phyloP scores from a whole-genome alignment of 371 early-diverging fungal species.

The Lichtheimia ornata region DNA sequence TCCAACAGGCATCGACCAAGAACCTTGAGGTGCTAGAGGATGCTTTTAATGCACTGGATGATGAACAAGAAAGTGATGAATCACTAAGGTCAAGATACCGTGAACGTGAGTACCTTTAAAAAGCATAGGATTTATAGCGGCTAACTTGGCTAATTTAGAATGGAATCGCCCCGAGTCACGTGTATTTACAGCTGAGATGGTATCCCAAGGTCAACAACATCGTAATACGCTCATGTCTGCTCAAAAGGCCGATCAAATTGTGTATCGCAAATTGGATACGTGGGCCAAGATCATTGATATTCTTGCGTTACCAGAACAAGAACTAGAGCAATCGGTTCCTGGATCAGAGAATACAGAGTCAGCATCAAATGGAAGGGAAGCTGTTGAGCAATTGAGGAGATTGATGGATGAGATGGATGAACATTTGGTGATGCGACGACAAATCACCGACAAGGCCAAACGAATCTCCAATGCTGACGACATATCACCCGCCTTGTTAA shows the following conservation, averaged over 20 bases:
- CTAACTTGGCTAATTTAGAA: constrained; percentile 10
- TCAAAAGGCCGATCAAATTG: constrained; percentile 65
- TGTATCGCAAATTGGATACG: constrained; percentile 64
- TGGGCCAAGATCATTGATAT: constrained; percentile 54
- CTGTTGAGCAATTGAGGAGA: constrained; percentile 19
- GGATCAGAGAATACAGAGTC: constrained; percentile 2
- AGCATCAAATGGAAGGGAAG: constrained; percentile 8
- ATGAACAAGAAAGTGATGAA: constrained; percentile 74
- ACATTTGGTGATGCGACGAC: constrained; percentile 26
- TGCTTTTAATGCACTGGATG: constrained; percentile 67
- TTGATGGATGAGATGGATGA: constrained; percentile 36
- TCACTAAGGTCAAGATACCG: constrained; percentile 51
- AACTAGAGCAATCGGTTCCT: constrained; percentile 41
- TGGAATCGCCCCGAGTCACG: constrained; percentile 68
- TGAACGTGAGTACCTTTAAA: constrained; percentile 26
- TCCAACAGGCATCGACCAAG: constrained; percentile 53
- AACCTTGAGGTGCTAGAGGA: constrained; percentile 64
- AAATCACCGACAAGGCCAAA: constrained; percentile 31
- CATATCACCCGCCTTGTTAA: constrained; percentile 55
- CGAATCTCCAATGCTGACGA: constrained; percentile 69
- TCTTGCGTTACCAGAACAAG: constrained; percentile 29
- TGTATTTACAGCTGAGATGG: constrained; percentile 61
- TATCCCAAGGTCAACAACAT: constrained; percentile 64
- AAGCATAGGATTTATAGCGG: background rate
- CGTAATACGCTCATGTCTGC: constrained; percentile 68